phyloP scores from a whole-genome alignment of 352 stramenopile species.

The Lagenidium sp. region DNA sequence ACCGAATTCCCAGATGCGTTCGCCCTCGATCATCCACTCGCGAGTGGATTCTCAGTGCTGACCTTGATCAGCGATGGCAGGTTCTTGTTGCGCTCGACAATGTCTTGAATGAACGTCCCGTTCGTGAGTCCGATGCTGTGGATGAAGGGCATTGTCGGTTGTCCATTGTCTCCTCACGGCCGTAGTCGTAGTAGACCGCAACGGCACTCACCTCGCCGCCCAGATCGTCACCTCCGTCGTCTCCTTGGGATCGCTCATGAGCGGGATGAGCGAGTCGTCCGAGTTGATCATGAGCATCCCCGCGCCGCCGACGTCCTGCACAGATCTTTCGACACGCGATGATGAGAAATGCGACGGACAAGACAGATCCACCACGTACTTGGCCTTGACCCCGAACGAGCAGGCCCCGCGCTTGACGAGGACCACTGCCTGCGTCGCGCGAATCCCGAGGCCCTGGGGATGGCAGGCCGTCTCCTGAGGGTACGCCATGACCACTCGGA shows the following conservation, averaged over 20 bases:
- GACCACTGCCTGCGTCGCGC: constrained; percentile 42
- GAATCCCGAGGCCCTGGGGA: constrained; percentile 45
- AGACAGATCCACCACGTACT: constrained; percentile 21
- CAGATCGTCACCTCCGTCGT: constrained; percentile 40
- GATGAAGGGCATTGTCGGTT: constrained; percentile 6
- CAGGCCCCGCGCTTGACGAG: constrained; percentile 63
- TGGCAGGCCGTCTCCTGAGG: constrained; percentile 65
- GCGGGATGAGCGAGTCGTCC: constrained; percentile 45
- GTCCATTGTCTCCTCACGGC: neutral
- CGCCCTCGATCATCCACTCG: neutral
- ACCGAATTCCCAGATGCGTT: too few species aligned
- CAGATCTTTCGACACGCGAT: constrained; percentile 15
- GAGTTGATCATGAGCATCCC: constrained; percentile 63
- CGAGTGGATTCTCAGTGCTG: neutral
- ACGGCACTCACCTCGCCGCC: constrained; percentile 52
- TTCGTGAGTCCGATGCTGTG: constrained; percentile 34
- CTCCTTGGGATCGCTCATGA: constrained; percentile 58
- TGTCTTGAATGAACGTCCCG: constrained; percentile 26
- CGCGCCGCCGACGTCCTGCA: constrained; percentile 35
- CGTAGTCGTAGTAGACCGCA: constrained; percentile 19
- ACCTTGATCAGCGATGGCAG: constrained; percentile 46
- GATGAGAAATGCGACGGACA: too few species aligned
- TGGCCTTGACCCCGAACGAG: constrained; percentile 54
- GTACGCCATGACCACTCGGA: constrained; percentile 48
- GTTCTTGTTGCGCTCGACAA: constrained; percentile 42